phyloP scores from a whole-genome alignment of 495 filamentous ascomycete genomes.

The Neurospora hispaniola region DNA sequence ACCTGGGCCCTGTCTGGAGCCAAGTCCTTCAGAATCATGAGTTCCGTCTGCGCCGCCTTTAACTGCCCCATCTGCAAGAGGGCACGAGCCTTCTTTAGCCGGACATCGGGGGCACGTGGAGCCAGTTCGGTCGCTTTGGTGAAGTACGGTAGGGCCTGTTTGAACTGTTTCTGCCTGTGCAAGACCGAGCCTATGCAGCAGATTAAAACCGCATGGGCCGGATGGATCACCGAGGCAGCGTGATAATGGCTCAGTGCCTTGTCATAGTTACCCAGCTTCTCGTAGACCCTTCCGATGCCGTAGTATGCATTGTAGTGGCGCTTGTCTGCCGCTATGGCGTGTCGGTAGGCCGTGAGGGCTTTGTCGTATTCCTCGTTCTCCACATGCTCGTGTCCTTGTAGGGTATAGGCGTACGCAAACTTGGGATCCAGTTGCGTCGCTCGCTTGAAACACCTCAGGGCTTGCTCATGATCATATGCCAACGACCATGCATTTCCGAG shows the following conservation, averaged over 20 bases:
- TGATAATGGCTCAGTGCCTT: constrained; percentile 85
- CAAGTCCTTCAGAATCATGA: constrained; percentile 74
- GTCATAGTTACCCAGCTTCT: constrained; percentile 88
- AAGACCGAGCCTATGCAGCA: constrained; percentile 84
- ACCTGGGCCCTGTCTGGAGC: constrained; percentile 94
- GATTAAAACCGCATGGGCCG: constrained; percentile 79
- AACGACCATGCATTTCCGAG: constrained; percentile 93
- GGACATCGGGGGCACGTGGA: constrained; percentile 68
- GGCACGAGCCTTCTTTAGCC: constrained; percentile 85
- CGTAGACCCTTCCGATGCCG: constrained; percentile 83
- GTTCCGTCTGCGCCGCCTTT: constrained; percentile 60
- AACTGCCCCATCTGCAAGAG: constrained; percentile 67
- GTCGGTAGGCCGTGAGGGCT: constrained; percentile 72
- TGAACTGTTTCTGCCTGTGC: constrained; percentile 73
- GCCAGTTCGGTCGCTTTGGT: constrained; percentile 67
- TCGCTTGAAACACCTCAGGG: constrained; percentile 87
- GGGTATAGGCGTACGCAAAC: constrained; percentile 90
- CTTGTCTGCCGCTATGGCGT: constrained; percentile 70
- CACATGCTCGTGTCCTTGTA: constrained; percentile 96
- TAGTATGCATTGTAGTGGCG: constrained; percentile 98
- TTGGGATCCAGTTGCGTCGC: constrained; percentile 81
- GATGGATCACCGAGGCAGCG: constrained; percentile 76
- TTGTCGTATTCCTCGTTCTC: constrained; percentile 96
- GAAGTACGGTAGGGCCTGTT: constrained; percentile 69
- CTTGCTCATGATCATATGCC: constrained; percentile 89